Percentiles rank a stretch among this genome's conserved stretches.
phyloP scores from a whole-genome alignment of 495 filamentous ascomycete genomes.

The Xylaria castorea region DNA sequence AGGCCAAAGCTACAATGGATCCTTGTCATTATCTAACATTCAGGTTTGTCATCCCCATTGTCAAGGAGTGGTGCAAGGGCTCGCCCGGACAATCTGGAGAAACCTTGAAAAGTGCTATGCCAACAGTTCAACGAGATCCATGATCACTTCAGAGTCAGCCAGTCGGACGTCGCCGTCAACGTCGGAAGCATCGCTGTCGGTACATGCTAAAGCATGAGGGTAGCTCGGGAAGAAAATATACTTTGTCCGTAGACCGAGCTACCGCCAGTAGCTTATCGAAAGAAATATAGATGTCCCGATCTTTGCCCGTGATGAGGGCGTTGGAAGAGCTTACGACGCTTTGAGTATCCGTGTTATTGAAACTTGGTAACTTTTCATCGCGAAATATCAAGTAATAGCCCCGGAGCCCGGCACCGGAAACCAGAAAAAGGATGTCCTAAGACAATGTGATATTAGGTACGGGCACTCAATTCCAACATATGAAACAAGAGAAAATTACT shows the following conservation, averaged over 20 bases:
- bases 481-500: background rate
- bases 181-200: background rate
- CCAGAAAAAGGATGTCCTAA: background rate
- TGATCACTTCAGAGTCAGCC: background rate
- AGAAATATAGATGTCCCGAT: background rate
- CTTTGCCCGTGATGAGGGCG: background rate
- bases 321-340: background rate
- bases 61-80: background rate
- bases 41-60: background rate
- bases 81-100: background rate
- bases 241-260: background rate
- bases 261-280: background rate
- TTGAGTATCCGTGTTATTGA: background rate
- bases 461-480: background rate
- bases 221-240: background rate
- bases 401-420: background rate
- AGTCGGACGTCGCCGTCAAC: background rate
- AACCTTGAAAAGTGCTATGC: background rate
- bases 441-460: background rate
- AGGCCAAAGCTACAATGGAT: background rate
- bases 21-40: background rate
- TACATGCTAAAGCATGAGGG: background rate
- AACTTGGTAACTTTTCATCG: background rate
- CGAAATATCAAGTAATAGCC: background rate
- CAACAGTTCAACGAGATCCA: background rate